Base-by-base conservation (phyloP, 1,284 basidiomycete species). In the Cystobasidium slooffiae region DNA sequence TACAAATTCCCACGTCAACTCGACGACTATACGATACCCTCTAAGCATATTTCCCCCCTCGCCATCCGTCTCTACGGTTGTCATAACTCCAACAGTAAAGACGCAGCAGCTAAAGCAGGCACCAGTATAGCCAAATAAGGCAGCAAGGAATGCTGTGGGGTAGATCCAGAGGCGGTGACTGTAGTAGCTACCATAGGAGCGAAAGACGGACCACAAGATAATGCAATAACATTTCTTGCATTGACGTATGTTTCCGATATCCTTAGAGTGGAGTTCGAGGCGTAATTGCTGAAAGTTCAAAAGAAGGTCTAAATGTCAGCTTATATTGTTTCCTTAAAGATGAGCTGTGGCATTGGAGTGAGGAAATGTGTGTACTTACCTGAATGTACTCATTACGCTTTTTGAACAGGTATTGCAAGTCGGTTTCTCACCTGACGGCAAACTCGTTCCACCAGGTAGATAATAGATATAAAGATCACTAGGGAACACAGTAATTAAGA, bases 391-490 rank as follows among this genome's bases (percentile, higher is more conserved):
- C 44, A 80, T 59, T 0, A 78, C 49, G 7, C 44, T 46, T 16
- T 77, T 61, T 8, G 76, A 74, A 58, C 79, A 80, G n/a, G 8
- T 55, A 24, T 64, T 65, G 62, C 79, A 80, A 0, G 53, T 46
- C 0, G 78, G 70, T 53, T 56, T 51, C n/a, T 68, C 61, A 44
- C 74, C 74, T 4, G 66, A 69, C 37, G 74, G 74, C 22, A 75
- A 46, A 2, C 67, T 31, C 3, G 78, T 78, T 12, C 79, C 79
- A 8, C 70, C 75, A 0, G 78, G 77, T 12, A 80, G 68, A 64
- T 78, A 79, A 59, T 78, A 80, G 37, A 76, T 69, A 62, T 80
- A 80, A 8, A 78, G 73, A 12, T 76, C 72, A 41, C 67, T 72
- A 9, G 68, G 66, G 31, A 43, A 44, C 4, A 6, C 12, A 9